Conservation (phyloP, 2,329 filamentous ascomycete species). For the Epichloe festucae region DNA sequence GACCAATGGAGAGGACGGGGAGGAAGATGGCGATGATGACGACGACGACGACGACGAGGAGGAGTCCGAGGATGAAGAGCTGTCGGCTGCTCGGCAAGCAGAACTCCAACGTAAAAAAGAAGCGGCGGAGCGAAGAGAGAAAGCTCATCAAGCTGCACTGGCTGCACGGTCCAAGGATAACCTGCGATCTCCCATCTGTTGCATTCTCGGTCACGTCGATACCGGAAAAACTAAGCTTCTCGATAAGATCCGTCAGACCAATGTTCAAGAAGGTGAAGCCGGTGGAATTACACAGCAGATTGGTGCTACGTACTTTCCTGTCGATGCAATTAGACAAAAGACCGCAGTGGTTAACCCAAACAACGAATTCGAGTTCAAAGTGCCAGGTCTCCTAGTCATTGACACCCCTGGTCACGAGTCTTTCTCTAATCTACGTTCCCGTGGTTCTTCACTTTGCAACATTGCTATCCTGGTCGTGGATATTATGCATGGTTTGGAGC, state of each 20-base stretch:
- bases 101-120: constrained; percentile 71
- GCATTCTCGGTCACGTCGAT: constrained; percentile 99
- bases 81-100: constrained; percentile 59
- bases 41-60: constrained; percentile 15
- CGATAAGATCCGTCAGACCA: constrained; percentile 96
- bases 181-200: constrained; percentile 94
- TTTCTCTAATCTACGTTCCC: constrained; percentile 93
- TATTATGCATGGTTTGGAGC: constrained; percentile 99
- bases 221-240: constrained; percentile 99
- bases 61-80: constrained; percentile 50
- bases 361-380: constrained; percentile 86
- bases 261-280: constrained; percentile 97
- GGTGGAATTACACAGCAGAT: constrained; percentile 99
- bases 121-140: constrained; percentile 75
- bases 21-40: constrained; percentile 10
- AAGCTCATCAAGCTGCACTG: constrained; percentile 81
- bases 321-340: constrained; percentile 85
- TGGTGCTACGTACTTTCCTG: constrained; percentile 97
- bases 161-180: constrained; percentile 88
- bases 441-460: constrained; percentile 96
- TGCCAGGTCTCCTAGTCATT: constrained; percentile 90
- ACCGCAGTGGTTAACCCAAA: constrained; percentile 88
- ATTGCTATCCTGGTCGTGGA: constrained; percentile 98
- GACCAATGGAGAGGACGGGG: constrained; percentile 29
- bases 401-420: constrained; percentile 99